Base-by-base conservation (phyloP, 2,329 filamentous ascomycete species). In the Monascus ruber region DNA sequence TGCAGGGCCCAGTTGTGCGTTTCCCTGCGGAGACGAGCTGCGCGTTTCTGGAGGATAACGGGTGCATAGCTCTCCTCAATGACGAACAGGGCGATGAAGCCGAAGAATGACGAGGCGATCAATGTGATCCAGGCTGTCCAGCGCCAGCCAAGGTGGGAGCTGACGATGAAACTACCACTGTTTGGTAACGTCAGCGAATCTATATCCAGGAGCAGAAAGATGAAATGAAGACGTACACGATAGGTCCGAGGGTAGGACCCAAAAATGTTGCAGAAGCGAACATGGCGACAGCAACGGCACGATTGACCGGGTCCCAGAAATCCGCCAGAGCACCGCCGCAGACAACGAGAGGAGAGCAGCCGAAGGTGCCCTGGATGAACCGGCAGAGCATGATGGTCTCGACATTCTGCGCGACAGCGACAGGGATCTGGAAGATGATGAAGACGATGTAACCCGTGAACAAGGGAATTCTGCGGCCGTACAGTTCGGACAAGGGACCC, bases 111-210 rank as follows among this genome's bases (percentile, higher is more conserved):
- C 1, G 59, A 58, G 44, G 72, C 60, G 37, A 77, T 74, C 25
- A 71, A 49, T 0, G 71, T 75, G 33, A 76, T 63, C 64, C 72
- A 80, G 5, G 66, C 65, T 0, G 71, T 77, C 73, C 74, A 78
- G 31, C 73, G 61, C 73, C 74, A 77, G 26, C 72, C 71, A 0
- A 77, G 64, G 42, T 66, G 44, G 11, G 60, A 68, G 34, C 70
- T 56, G 1, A 66, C 68, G 24, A 73, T 64, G 42, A 74, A 75
- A 1, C 65, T 68, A 8, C 71, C 70, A 3, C 50, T 52, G 27
- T 31, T n/a, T n/a, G 33, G 24, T 25, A 31, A 6, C 36, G 29
- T 29, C 35, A 39, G 31, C 7, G 17, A 17, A 17, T 17, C 17
- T 17, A 17, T 17, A 17, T 17, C 17, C 17, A 17, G 17, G 17